These are phyloP conservation scores for Pseudogymnoascus sp. DNA, from an alignment of 2,329 filamentous ascomycete genomes.

Conservation along the genomic window DNA sequence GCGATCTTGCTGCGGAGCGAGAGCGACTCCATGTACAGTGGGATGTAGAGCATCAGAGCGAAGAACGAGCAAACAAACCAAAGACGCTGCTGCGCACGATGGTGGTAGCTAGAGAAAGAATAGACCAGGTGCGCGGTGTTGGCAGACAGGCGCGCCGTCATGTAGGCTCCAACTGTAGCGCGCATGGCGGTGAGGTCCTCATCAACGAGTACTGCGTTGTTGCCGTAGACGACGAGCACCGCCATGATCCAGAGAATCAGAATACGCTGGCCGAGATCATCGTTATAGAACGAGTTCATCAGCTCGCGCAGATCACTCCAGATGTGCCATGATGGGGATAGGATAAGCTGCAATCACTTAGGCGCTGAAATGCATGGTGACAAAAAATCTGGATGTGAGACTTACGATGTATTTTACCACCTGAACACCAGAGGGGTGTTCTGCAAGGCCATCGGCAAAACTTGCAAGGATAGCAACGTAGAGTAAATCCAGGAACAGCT, in stretches of 20 bases:
- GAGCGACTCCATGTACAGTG: conserved; percentile 36
- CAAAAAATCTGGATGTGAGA: neutral
- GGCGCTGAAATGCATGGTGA: neutral
- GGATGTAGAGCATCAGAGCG: conserved; percentile 36
- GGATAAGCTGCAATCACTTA: conserved; percentile 30
- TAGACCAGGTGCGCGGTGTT: conserved; percentile 33
- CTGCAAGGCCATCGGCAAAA: conserved; percentile 40
- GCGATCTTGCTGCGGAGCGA: conserved; percentile 35
- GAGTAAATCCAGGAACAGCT: conserved; percentile 42
- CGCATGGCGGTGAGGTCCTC: conserved; percentile 38
- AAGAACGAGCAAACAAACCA: conserved; percentile 36
- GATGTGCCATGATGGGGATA: conserved; percentile 42
- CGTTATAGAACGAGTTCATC: conserved; percentile 46
- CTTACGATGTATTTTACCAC: conserved; percentile 38
- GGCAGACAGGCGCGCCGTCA: conserved; percentile 37
- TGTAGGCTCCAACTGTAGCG: conserved; percentile 39
- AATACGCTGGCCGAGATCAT: conserved; percentile 40
- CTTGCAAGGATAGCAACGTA: conserved; percentile 45
- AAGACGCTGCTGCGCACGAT: conserved; percentile 38
- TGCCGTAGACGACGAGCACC: conserved; percentile 39
- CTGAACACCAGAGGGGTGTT: conserved; percentile 36
- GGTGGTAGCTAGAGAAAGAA: conserved; percentile 40
- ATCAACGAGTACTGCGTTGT: conserved; percentile 39
- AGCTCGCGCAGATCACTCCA: conserved; percentile 43
- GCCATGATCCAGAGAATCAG: conserved; percentile 45